These are phyloP conservation scores for Spathaspora boniae DNA, from an alignment of 805 yeast species.

Conservation along the genomic window DNA sequence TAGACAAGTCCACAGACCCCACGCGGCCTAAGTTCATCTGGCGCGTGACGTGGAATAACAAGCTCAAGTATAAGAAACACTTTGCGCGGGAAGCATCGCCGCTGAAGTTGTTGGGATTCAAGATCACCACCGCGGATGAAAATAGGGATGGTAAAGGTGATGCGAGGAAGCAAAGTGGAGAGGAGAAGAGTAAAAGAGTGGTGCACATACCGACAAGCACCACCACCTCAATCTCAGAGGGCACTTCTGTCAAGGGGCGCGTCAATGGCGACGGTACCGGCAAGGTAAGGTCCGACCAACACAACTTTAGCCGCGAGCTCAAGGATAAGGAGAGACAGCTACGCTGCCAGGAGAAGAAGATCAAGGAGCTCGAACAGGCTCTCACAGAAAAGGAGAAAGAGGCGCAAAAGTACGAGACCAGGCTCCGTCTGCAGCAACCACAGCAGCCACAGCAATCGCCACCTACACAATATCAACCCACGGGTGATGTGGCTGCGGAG, in stretches of 20 bases:
- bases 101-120: conserved; percentile 12
- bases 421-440: not conserved
- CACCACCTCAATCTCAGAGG: too few species aligned
- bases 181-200: not conserved
- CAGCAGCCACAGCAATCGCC: not conserved
- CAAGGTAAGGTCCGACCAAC: not conserved
- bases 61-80: conserved; percentile 13
- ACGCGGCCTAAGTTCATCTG: conserved; percentile 15
- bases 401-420: conserved; percentile 7
- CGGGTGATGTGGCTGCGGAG: too few species aligned
- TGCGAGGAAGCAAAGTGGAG: not conserved
- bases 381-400: conserved; percentile 6
- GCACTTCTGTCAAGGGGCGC: too few species aligned
- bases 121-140: conserved; percentile 4
- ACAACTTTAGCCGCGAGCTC: not conserved
- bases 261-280: too few species aligned
- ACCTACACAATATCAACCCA: not conserved
- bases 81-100: conserved; percentile 3
- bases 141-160: conserved; percentile 4
- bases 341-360: conserved; percentile 9
- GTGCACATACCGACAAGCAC: too few species aligned
- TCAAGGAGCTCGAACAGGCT: too few species aligned
- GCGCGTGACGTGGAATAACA: conserved; percentile 18
- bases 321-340: conserved; percentile 7
- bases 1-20: conserved; percentile 25